Evolutionary conservation across 352 stramenopile genomes (phyloP).

Genomic region (Phytophthora capsici): DNA sequence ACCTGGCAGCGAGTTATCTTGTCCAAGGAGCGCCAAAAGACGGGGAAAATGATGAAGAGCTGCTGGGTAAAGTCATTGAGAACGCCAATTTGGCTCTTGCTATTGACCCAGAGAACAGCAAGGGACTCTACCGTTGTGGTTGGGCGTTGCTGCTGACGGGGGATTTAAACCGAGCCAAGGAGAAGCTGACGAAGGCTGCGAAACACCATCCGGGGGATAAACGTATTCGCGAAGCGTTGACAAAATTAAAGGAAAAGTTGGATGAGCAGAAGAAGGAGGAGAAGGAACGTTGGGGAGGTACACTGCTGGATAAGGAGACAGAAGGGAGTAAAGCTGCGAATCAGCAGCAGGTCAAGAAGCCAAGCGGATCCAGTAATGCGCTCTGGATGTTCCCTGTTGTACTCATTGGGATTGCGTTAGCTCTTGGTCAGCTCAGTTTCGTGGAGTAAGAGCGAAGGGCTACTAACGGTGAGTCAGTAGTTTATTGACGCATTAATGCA

Average conservation of each 20-base stretch:
- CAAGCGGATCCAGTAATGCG: slow-evolving; percentile 20
- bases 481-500: slow-evolving; percentile 26
- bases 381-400: slow-evolving; percentile 55
- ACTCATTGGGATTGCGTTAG: slow-evolving; percentile 39
- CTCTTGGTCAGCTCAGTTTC: slow-evolving; percentile 43
- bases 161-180: slow-evolving; percentile 61
- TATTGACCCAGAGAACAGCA: slow-evolving; percentile 82
- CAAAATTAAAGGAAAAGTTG: slow-evolving; percentile 58
- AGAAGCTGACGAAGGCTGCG: slow-evolving; percentile 71
- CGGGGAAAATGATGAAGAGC: slow-evolving; percentile 36
- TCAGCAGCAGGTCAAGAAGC: slow-evolving; percentile 20
- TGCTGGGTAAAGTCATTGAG: slow-evolving; percentile 60
- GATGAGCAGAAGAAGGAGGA: slow-evolving; percentile 63
- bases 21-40: slow-evolving; percentile 45
- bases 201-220: slow-evolving; percentile 71
- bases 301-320: slow-evolving; percentile 44
- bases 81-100: slow-evolving; percentile 70
- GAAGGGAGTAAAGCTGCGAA: not conserved
- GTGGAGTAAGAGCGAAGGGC: slow-evolving; percentile 23
- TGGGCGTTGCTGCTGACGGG: slow-evolving; percentile 63
- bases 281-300: slow-evolving; percentile 75
- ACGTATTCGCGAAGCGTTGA: slow-evolving; percentile 68
- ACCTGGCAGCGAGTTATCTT: slow-evolving; percentile 81
- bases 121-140: slow-evolving; percentile 84
- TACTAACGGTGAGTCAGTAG: slow-evolving; percentile 4